Evolutionary conservation across 2,329 filamentous ascomycete genomes (phyloP).

Genomic region (Pseudophaeomoniella oleicola): DNA sequence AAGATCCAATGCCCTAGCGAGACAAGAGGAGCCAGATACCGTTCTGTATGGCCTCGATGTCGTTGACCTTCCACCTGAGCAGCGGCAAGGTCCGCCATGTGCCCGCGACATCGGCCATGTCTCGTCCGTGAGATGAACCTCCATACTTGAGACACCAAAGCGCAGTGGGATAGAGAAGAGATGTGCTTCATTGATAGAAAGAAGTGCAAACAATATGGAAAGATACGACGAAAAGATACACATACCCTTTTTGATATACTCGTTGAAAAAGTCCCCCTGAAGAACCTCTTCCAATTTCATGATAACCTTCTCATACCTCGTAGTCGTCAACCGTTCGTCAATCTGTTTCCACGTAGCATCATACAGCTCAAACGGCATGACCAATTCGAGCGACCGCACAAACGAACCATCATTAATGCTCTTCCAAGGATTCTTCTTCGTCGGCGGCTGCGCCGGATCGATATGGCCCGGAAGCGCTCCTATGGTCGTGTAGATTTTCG

Average conservation of each 20-base stretch:
- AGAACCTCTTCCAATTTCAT: slow-evolving; percentile 62
- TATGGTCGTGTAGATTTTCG: slow-evolving; percentile 59
- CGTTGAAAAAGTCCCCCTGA: slow-evolving; percentile 61
- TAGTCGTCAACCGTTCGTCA: slow-evolving; percentile 20
- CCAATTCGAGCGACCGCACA: slow-evolving; percentile 52
- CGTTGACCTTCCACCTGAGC: no score
- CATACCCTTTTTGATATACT: slow-evolving; percentile 67
- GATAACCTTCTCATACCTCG: slow-evolving; percentile 51
- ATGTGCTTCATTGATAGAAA: not conserved
- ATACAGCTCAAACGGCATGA: slow-evolving; percentile 54
- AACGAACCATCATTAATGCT: slow-evolving; percentile 51
- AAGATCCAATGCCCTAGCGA: no score
- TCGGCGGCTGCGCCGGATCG: slow-evolving; percentile 54
- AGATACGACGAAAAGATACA: not conserved
- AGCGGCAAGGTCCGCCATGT: no score
- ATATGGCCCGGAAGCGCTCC: slow-evolving; percentile 52
- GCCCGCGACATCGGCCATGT: no score
- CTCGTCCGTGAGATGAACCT: no score
- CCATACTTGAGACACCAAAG: no score
- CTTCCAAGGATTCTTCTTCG: slow-evolving; percentile 63
- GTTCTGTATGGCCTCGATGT: no score
- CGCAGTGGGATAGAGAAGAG: no score
- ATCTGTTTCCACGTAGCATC: slow-evolving; percentile 40
- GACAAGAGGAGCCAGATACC: no score
- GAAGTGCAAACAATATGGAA: not conserved